Percentiles rank a stretch among this genome's conserved stretches.
These are phyloP conservation scores for Nicotiana benthamiana DNA, from an alignment of 257 asterid genomes.

Conservation along the genomic window DNA sequence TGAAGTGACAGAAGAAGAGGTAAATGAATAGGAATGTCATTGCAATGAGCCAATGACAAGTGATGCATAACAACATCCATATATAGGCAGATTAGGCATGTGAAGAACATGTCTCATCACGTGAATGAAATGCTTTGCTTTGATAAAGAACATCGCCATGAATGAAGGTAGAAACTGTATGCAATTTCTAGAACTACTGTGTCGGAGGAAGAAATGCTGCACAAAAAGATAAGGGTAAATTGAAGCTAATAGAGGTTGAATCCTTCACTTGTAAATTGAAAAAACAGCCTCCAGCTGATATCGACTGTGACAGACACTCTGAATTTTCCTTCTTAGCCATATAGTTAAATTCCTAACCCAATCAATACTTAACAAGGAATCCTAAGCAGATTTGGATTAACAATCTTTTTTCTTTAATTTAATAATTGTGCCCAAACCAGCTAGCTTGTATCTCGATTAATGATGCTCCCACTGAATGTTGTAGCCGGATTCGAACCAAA, in stretches of 20 bases:
- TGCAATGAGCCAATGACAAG: constrained; percentile 1
- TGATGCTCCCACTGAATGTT: background rate
- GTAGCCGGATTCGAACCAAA: background rate
- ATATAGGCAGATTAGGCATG: background rate
- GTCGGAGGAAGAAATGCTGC: background rate
- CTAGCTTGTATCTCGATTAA: background rate
- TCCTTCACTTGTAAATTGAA: background rate
- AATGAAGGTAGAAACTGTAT: background rate
- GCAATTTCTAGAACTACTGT: background rate
- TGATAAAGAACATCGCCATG: background rate
- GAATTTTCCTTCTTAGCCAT: background rate
- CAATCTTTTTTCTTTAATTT: background rate
- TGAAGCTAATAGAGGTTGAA: background rate
- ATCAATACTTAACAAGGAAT: background rate
- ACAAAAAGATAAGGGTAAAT: background rate
- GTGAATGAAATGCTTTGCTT: background rate
- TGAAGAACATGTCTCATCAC: background rate
- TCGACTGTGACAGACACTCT: background rate
- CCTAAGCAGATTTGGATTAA: background rate
- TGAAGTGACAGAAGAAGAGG: background rate
- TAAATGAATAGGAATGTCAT: background rate
- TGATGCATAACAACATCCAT: background rate
- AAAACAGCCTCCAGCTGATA: background rate
- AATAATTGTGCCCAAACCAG: background rate
- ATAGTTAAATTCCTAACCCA: background rate